Base-by-base conservation (phyloP, 805 yeast species). In the Candida boleticola region DNA sequence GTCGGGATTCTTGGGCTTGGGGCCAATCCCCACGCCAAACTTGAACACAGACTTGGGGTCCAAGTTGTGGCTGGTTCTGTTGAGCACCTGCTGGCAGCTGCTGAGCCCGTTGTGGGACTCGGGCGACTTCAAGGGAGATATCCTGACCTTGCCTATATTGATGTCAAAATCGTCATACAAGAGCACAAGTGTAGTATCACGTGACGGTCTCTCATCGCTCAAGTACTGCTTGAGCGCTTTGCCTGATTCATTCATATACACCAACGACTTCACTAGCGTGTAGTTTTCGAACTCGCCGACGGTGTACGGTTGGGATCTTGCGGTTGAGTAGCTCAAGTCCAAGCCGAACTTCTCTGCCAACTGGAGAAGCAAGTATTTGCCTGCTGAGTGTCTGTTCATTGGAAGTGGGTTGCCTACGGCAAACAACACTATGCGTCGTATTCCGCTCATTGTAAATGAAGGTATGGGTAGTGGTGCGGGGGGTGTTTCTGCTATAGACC, bases 371-470 rank as follows among this genome's bases (percentile, higher is more conserved):
- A 55, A 61, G 39, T 55, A 53, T 44, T 68, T 74, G 4, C 75
- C 75, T 3, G 59, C 55, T 1, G 73, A 67, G 42, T 69, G 75
- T n/a, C 75, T 50, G 27, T 54, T 63, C 20, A 58, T 51, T 6
- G 64, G 58, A 0, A 73, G 73, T 3, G 74, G 74, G 45, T 69
- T 69, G 3, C 75, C 74, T 21, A 69, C 53, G 10, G 74, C 57
- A 37, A 59, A 56, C 23, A 60, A 42, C 2, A 59, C 26, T 7
- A 38, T 10, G 6, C 36, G 35, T 29, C 41, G 41, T 29, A 29
- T 54, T n/a, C n/a, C n/a, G 14, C 51, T 39, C 43, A 42, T 43
- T n/a, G n/a, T n/a, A n/a, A n/a, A n/a, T n/a, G n/a, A n/a, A n/a
- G n/a, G n/a, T n/a, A n/a, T n/a, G n/a, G n/a, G n/a, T n/a, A n/a